Base-by-base conservation (phyloP, 208 protist species). In the Leptomonas pyrrhocoris region DNA sequence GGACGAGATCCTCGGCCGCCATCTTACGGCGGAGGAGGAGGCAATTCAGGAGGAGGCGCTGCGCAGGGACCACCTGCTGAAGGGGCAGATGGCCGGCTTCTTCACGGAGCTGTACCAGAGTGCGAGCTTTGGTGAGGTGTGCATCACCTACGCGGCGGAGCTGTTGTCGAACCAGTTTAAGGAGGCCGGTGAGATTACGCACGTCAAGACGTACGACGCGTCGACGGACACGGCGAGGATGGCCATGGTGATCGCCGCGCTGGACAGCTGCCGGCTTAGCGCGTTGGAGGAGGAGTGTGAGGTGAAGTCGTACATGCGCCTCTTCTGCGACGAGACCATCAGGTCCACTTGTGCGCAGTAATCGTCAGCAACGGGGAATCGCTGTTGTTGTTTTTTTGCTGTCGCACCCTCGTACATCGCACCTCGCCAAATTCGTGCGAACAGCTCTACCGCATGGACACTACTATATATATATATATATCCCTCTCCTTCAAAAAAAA, bases 311-410 rank as follows among this genome's bases (percentile, higher is more conserved):
- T 89, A 92, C 74, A 56, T 92, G 57, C 77, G 75, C 36, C 73
- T 94, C 48, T 92, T 96, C 58, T 92, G 86, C 66, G 79, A 86
- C 56, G 86, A 94, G 65, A 84, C 83, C 15, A 73, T 93, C 6
- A 80, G 83, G 21, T 81, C 80, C 8, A 94, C 85, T 7, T 94
- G 90, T 48, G 56, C 79, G 21, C 64, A 74, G 68, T 69, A 67
- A 27, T 6, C 45, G 16, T 21, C 21, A 4, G 0, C 2, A 30
- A 53, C 9, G 6, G 43, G 16, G 11, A 6, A 5, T 48, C 43
- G 16, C 16, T n/a, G 16, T 38, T 38, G 9, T 38, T 38, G 2
- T 56, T 18, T 13, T n/a, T 19, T 25, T 56, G 51, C 21, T 25
- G 15, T 28, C 48, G 21, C 48, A 38, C 34, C 3, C 34, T 3